These are phyloP conservation scores for Arthrocladium fulminans DNA, from an alignment of 2,329 filamentous ascomycete species.

Conservation along the genomic window DNA sequence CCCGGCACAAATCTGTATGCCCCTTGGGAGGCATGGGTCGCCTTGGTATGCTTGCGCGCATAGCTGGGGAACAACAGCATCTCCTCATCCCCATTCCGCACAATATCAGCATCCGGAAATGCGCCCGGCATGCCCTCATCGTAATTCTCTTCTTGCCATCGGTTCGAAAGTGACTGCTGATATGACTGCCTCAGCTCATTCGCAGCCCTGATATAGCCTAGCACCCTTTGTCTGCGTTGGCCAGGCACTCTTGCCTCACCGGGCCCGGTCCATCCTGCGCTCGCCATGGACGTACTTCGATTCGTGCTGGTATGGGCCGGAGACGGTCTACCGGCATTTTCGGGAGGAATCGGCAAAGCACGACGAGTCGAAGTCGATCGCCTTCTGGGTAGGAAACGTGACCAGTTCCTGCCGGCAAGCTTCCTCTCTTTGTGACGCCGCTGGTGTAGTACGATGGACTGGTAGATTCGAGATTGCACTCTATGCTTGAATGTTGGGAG, in stretches of 20 bases:
- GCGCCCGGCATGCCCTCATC: constrained; percentile 57
- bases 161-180: constrained; percentile 46
- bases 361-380: constrained; percentile 19
- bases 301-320: constrained; percentile 8
- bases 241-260: constrained; percentile 48
- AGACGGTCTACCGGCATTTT: constrained; percentile 13
- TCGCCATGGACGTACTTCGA: constrained; percentile 15
- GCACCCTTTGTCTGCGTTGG: constrained; percentile 67
- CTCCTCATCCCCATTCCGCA: constrained; percentile 72
- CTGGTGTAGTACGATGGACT: constrained; percentile 60
- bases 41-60: constrained; percentile 60
- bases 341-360: background rate
- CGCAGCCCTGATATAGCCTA: constrained; percentile 61
- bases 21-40: constrained; percentile 24
- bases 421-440: constrained; percentile 43
- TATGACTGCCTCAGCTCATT: constrained; percentile 64
- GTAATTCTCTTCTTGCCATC: constrained; percentile 34
- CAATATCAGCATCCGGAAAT: constrained; percentile 78
- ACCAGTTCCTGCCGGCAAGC: constrained; percentile 29
- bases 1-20: constrained; percentile 24
- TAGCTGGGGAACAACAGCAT: constrained; percentile 96
- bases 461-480: constrained; percentile 68
- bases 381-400: constrained; percentile 38
- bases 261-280: constrained; percentile 16
- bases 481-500: constrained; percentile 61